Evolutionary conservation across 106 monocot genomes (phyloP).

Genomic region (Dendrobium officinale): DNA sequence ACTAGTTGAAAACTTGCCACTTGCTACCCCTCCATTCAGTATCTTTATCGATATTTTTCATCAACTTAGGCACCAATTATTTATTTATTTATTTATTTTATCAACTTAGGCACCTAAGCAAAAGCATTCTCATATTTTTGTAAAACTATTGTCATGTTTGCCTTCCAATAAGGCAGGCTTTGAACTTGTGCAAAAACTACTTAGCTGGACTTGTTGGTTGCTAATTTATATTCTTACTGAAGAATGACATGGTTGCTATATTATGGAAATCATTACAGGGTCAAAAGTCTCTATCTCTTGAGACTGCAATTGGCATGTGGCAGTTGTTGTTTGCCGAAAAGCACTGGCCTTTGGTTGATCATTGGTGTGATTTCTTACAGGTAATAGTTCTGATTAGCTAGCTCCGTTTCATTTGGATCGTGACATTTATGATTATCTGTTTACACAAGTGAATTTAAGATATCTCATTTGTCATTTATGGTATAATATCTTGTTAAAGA

Average conservation of each 20-base stretch:
- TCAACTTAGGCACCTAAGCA: too few relatives aligned
- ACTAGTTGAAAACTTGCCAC: too few relatives aligned
- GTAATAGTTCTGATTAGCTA: conserved; percentile 16
- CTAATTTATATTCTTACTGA: background rate
- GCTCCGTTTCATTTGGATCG: background rate
- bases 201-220: background rate
- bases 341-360: conserved; percentile 83
- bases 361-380: conserved; percentile 95
- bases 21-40: too few relatives aligned
- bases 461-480: background rate
- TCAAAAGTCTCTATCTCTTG: conserved; percentile 91
- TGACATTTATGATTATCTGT: background rate
- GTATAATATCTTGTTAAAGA: background rate
- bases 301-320: conserved; percentile 99
- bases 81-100: too few relatives aligned
- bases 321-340: conserved; percentile 88
- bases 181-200: background rate
- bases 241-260: background rate
- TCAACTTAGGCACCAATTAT: too few relatives aligned
- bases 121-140: too few relatives aligned
- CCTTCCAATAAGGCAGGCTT: background rate
- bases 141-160: background rate
- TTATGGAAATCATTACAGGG: conserved; percentile 37
- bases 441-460: background rate
- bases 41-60: too few relatives aligned